Conservation (phyloP, 2,329 filamentous ascomycete genomes). For the Neocucurbitaria cava region DNA sequence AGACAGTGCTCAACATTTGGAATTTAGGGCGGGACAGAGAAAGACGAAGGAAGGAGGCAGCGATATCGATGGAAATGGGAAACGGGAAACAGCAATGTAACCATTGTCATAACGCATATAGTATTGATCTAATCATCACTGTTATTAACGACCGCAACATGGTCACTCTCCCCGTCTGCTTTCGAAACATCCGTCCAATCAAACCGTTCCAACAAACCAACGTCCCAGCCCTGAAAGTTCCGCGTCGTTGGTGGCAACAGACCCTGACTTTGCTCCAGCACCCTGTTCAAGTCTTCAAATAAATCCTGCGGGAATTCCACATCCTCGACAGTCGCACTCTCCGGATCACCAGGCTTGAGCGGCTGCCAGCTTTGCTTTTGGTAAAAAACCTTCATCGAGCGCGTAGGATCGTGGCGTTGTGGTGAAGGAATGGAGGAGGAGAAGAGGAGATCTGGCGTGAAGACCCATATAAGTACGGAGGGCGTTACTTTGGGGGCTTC, state of each 20-base stretch:
- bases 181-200: conserved; percentile 18
- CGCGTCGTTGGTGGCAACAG: conserved; percentile 65
- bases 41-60: not conserved
- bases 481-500: conserved; percentile 9
- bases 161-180: not conserved
- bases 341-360: conserved; percentile 38
- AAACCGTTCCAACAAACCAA: conserved; percentile 68
- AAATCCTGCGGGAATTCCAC: conserved; percentile 59
- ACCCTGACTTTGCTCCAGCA: conserved; percentile 57
- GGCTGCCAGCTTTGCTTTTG: conserved; percentile 43
- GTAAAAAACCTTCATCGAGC: conserved; percentile 67
- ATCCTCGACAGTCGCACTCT: conserved; percentile 58
- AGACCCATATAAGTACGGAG: conserved; percentile 62
- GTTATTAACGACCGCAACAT: not conserved
- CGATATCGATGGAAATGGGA: not conserved
- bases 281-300: conserved; percentile 54
- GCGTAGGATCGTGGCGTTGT: conserved; percentile 46
- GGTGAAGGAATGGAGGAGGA: conserved; percentile 53
- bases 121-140: not conserved
- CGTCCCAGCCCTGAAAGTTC: conserved; percentile 70
- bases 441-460: conserved; percentile 65
- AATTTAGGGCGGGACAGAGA: too few relatives aligned
- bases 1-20: too few relatives aligned
- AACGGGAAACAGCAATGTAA: not conserved
- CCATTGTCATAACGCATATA: not conserved